Conservation (phyloP, 2,329 filamentous ascomycete genomes). For the Pseudonectria foliicola region DNA sequence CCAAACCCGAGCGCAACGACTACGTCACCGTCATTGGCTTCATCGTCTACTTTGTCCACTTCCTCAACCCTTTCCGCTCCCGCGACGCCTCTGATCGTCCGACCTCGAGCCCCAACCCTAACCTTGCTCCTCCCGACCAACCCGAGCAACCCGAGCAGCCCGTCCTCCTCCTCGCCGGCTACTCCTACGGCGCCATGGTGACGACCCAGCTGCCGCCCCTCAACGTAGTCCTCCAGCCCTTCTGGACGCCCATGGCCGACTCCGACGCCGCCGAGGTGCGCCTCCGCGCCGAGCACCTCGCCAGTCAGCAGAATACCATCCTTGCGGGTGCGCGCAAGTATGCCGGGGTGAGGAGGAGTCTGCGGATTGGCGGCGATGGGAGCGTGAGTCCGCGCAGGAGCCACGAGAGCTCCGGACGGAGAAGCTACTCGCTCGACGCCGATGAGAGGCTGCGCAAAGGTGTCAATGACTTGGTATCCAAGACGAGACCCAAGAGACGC, state of each 20-base stretch:
- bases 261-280: conserved; percentile 62
- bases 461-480: conserved; percentile 41
- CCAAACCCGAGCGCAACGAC: conserved; percentile 71
- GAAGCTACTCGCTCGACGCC: conserved; percentile 35
- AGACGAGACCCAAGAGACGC: conserved; percentile 21
- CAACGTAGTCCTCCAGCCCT: conserved; percentile 50
- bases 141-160: conserved; percentile 18
- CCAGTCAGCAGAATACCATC: conserved; percentile 51
- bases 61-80: conserved; percentile 39
- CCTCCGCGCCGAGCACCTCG: conserved; percentile 60
- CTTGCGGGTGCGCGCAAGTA: conserved; percentile 30
- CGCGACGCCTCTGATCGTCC: background rate
- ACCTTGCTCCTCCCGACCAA: background rate
- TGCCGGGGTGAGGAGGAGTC: conserved; percentile 26
- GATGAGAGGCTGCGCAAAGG: conserved; percentile 42
- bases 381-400: conserved; percentile 33
- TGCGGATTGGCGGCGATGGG: conserved; percentile 46
- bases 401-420: conserved; percentile 26
- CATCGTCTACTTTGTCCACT: conserved; percentile 63
- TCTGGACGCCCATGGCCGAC: conserved; percentile 44
- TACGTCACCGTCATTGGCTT: conserved; percentile 80
- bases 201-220: conserved; percentile 64
- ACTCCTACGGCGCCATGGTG: conserved; percentile 86
- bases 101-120: background rate
- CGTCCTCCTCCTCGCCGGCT: conserved; percentile 62